Evolutionary conservation across 441 rosid genomes (phyloP), one percentile per base, ranked within the genome.

Genomic region (Metrosideros polymorpha): DNA sequence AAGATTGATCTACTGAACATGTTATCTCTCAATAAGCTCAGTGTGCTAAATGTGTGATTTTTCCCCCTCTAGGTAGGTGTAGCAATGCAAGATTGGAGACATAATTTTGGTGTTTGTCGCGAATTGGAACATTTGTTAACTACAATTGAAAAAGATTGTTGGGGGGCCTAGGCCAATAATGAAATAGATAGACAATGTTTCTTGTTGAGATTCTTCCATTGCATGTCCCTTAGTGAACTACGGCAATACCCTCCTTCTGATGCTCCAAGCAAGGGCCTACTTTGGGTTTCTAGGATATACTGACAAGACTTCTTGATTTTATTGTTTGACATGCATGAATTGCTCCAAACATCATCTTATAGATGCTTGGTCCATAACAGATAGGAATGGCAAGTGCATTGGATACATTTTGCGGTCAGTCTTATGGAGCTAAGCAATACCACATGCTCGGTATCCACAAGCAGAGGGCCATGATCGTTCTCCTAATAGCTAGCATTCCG

Each of bases 321-420:
- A 63, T 32, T 63, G 18, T 22, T 18, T 24, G 76, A 63, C 43
- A 63, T 63, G 25, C 18, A 32, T 18, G 43, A 63, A 32, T 63
- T 63, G 43, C 76, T 61, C 42, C 75, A 14, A 32, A 59, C 35
- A 30, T 30, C 10, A 15, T 61, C 71, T 61, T 30, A 30, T 63
- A 18, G 76, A 63, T 30, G 76, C 76, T 63, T 63, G 71, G 76
- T 63, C 76, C 76, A 63, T 63, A 63, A 63, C 17, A 92, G 94
- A 85, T 87, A 35, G 94, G 93, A 56, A 89, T 91, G 93, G 92
- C 91, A 86, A 85, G 90, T 85, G 94, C 92, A 63, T 56, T 92
- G 25, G 93, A 91, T 57, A 92, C 93, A 49, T 84, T 91, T 13
- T 91, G 93, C 57, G 92, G 94, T 7, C 94, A 91, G 63, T 89